phyloP scores from a whole-genome alignment of 805 yeast genomes.

The Candida tallmaniae region DNA sequence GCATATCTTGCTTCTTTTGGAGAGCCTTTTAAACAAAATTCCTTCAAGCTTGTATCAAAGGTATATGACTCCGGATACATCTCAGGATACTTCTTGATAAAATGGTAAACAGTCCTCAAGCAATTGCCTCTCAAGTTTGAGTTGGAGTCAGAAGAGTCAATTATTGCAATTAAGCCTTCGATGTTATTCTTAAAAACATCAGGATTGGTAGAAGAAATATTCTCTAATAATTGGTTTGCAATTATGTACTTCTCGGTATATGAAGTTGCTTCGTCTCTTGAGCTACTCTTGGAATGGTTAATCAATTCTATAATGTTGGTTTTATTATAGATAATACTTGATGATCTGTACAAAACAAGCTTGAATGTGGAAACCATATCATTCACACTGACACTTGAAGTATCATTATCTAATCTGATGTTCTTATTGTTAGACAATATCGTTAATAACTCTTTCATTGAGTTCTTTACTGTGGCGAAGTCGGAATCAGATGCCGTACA shows the following conservation, averaged over 20 bases:
- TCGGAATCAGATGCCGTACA: conserved; percentile 57
- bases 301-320: conserved; percentile 56
- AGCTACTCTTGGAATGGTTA: conserved; percentile 34
- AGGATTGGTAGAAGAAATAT: conserved; percentile 59
- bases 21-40: conserved; percentile 47
- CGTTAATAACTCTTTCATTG: conserved; percentile 58
- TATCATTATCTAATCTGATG: conserved; percentile 29
- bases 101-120: conserved; percentile 58
- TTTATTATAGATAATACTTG: conserved; percentile 59
- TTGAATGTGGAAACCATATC: conserved; percentile 53
- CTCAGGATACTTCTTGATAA: conserved; percentile 48
- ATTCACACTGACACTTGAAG: conserved; percentile 33
- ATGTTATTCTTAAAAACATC: conserved; percentile 59
- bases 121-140: conserved; percentile 28
- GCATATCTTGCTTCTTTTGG: conserved; percentile 64
- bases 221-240: conserved; percentile 54
- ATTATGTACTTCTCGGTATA: conserved; percentile 17
- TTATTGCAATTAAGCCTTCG: conserved; percentile 40
- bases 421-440: conserved; percentile 52
- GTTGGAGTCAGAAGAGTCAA: conserved; percentile 15
- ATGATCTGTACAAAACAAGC: conserved; percentile 56
- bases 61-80: conserved; percentile 40
- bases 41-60: conserved; percentile 43
- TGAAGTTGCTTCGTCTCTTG: not conserved
- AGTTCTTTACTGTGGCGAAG: conserved; percentile 53